phyloP scores from a whole-genome alignment of 148 eudicot species.

The Cornus kousa region DNA sequence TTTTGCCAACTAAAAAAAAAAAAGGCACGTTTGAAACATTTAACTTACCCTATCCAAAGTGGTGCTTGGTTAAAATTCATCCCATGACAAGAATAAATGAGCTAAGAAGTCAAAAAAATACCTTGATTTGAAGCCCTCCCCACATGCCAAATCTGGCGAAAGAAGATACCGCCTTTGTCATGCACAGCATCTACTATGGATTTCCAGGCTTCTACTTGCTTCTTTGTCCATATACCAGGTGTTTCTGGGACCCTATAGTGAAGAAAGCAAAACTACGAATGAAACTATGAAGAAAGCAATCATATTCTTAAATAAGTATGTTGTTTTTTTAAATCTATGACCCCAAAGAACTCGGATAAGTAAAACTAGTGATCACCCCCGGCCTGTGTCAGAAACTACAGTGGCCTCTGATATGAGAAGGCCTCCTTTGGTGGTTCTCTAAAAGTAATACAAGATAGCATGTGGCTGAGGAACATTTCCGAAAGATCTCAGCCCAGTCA shows the following conservation, averaged over 20 bases:
- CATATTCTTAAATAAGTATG: neutral
- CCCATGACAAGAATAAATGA: too few species aligned
- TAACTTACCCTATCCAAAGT: too few species aligned
- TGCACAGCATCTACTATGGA: constrained; percentile 56
- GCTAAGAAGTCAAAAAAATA: constrained; percentile 3
- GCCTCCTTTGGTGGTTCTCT: constrained; percentile 48
- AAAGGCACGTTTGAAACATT: too few species aligned
- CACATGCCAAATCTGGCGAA: constrained; percentile 53
- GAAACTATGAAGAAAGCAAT: neutral
- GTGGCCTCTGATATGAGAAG: constrained; percentile 53
- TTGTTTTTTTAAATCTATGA: neutral
- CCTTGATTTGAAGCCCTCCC: constrained; percentile 48
- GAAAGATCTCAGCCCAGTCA: constrained; percentile 47
- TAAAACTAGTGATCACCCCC: constrained; percentile 27
- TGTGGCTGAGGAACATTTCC: constrained; percentile 52
- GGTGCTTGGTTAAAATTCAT: too few species aligned
- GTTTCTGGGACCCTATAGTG: constrained; percentile 29
- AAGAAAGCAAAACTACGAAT: neutral
- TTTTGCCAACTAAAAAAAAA: too few species aligned
- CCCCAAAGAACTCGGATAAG: neutral
- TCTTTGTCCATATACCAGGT: constrained; percentile 58
- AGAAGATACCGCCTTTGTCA: constrained; percentile 45
- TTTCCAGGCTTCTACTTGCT: constrained; percentile 60
- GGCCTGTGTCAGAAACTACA: constrained; percentile 46
- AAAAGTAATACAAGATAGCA: constrained; percentile 43